Evolutionary conservation across 192 early-diverging fungal species (phyloP).

Genomic region (Coemansia sp.): DNA sequence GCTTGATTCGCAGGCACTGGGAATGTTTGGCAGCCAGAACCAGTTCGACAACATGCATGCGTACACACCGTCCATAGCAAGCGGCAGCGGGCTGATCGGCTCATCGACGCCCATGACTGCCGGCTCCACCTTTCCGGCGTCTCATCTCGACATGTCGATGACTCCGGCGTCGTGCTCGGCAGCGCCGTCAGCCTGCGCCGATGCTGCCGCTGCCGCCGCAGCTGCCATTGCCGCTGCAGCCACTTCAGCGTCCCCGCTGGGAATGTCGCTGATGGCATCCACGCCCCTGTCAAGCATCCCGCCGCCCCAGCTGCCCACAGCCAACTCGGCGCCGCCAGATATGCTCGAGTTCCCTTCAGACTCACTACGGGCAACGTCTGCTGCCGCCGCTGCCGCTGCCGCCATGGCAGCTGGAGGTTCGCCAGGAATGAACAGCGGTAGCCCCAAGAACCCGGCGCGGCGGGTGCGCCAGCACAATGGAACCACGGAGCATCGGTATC

Average conservation of each 20-base stretch:
- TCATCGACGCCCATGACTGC: slow-evolving; percentile 39
- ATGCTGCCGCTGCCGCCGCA: slow-evolving; percentile 5
- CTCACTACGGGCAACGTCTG: slow-evolving; percentile 11
- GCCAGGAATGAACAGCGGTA: not conserved
- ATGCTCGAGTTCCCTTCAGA: slow-evolving; percentile 41
- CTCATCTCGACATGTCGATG: slow-evolving; percentile 13
- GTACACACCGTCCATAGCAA: slow-evolving; percentile 13
- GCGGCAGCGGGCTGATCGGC: slow-evolving; percentile 3
- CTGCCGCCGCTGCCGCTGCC: not conserved
- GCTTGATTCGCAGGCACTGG: slow-evolving; percentile 25
- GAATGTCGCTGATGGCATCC: slow-evolving; percentile 1
- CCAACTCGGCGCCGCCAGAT: slow-evolving; percentile 42
- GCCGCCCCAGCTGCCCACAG: slow-evolving; percentile 7
- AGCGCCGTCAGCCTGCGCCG: not conserved
- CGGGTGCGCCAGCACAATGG: slow-evolving; percentile 27
- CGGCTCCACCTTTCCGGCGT: slow-evolving; percentile 11
- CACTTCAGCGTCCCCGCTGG: slow-evolving; percentile 5
- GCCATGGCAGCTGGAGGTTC: not conserved
- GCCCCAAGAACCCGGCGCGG: slow-evolving; percentile 9
- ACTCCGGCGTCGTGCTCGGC: not conserved
- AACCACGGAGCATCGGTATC: slow-evolving; percentile 54
- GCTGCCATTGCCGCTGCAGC: slow-evolving; percentile 1
- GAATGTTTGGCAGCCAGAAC: slow-evolving; percentile 16
- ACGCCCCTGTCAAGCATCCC: slow-evolving; percentile 1
- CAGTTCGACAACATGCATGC: slow-evolving; percentile 21